These are phyloP conservation scores for Aspergillus sergii DNA, from an alignment of 2,329 filamentous ascomycete species.

Conservation along the genomic window DNA sequence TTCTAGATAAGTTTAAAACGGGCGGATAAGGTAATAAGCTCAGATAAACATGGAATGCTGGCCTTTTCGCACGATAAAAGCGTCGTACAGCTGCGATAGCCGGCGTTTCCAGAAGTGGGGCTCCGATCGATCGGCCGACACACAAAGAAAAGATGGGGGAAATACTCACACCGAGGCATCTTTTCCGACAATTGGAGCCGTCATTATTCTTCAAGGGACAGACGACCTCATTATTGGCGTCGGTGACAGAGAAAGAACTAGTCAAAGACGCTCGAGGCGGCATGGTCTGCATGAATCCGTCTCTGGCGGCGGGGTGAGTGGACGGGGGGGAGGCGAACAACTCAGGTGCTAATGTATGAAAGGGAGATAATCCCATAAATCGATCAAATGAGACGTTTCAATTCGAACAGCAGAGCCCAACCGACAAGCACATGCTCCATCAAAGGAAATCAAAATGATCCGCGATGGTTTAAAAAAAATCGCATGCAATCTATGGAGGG, in stretches of 20 bases:
- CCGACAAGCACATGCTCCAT: slow-evolving; percentile 19
- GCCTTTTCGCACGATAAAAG: neutral
- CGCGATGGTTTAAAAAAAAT: neutral
- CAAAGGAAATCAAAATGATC: neutral
- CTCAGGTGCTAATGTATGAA: slow-evolving; percentile 11
- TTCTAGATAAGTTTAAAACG: neutral
- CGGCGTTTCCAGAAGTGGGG: slow-evolving; percentile 8
- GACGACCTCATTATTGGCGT: slow-evolving; percentile 93
- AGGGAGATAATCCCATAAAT: slow-evolving; percentile 1
- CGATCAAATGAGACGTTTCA: slow-evolving; percentile 13
- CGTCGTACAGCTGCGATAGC: neutral
- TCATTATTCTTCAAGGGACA: slow-evolving; percentile 96
- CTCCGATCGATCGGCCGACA: slow-evolving; percentile 12
- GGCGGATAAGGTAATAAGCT: neutral
- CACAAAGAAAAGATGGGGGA: slow-evolving; percentile 14
- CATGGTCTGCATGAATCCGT: slow-evolving; percentile 64
- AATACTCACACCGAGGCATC: slow-evolving; percentile 92
- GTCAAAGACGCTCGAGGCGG: slow-evolving; percentile 85
- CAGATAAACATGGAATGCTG: neutral
- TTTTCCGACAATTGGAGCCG: slow-evolving; percentile 93
- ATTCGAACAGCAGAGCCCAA: slow-evolving; percentile 16
- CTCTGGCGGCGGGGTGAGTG: slow-evolving; percentile 21
- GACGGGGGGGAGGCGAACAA: slow-evolving; percentile 10
- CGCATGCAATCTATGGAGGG: slow-evolving; percentile 4
- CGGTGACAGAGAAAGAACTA: slow-evolving; percentile 87